Evolutionary conservation across 495 filamentous ascomycete species (phyloP).

Genomic region (Saxispiralis lemnorum): DNA sequence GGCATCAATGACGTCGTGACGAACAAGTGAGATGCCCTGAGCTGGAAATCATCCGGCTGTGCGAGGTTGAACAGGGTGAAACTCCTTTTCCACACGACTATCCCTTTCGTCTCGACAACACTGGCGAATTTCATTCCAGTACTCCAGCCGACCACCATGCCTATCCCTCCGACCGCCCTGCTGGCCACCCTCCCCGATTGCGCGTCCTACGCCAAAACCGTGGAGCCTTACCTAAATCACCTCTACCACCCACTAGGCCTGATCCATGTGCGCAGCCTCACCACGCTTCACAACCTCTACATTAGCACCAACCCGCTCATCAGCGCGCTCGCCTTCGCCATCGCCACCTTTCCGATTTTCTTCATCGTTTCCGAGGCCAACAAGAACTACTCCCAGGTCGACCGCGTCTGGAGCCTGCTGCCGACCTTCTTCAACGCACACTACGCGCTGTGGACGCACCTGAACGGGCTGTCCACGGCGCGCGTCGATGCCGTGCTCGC

Average conservation of each 20-base stretch:
- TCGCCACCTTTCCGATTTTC: conserved; percentile 49
- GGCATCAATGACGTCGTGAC: too few relatives aligned
- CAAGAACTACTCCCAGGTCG: conserved; percentile 85
- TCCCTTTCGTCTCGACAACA: too few relatives aligned
- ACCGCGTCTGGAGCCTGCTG: conserved; percentile 77
- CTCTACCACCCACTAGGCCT: conserved; percentile 45
- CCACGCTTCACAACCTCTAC: conserved; percentile 48
- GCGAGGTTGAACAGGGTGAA: too few relatives aligned
- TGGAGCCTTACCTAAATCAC: conserved; percentile 62
- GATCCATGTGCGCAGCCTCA: conserved; percentile 32
- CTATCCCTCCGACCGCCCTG: conserved; percentile 18
- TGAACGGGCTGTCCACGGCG: conserved; percentile 51
- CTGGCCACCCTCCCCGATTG: conserved; percentile 52
- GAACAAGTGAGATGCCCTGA: too few relatives aligned
- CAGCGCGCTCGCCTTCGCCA: conserved; percentile 51
- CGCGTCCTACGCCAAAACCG: conserved; percentile 50
- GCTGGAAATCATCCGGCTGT: too few relatives aligned
- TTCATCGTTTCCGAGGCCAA: conserved; percentile 65
- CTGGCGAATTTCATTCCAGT: too few relatives aligned
- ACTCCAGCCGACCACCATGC: too few relatives aligned
- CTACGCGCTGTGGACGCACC: conserved; percentile 60
- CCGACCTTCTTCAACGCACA: conserved; percentile 82
- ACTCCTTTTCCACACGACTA: too few relatives aligned
- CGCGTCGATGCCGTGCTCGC: conserved; percentile 56
- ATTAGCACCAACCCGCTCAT: conserved; percentile 75